These are phyloP conservation scores for Neostapfia colusana DNA, from an alignment of 176 grass and related monocot genomes.

Conservation along the genomic window DNA sequence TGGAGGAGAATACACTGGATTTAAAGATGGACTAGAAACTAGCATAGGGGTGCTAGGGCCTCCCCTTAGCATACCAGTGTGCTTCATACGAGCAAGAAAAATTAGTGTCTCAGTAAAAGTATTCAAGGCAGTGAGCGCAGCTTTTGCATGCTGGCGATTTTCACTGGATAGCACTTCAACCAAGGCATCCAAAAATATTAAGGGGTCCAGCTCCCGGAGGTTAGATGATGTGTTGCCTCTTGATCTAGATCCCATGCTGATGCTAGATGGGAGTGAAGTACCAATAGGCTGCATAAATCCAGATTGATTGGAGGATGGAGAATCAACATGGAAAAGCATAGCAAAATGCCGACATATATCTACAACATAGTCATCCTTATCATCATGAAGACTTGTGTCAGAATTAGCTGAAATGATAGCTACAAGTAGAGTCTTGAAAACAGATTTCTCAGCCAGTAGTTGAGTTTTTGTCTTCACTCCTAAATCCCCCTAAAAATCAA, in stretches of 20 bases:
- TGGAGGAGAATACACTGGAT: conserved; percentile 98
- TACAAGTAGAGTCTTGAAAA: conserved; percentile 87
- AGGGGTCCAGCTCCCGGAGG: conserved; percentile 87
- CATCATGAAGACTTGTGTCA: conserved; percentile 70
- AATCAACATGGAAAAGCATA: conserved; percentile 93
- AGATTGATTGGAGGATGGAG: conserved; percentile 55
- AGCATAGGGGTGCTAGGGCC: conserved; percentile 95
- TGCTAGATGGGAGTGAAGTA: conserved; percentile 56
- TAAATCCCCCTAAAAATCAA: conserved; percentile 70
- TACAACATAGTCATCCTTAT: conserved; percentile 82
- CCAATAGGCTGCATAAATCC: conserved; percentile 56
- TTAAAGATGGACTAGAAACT: conserved; percentile 94
- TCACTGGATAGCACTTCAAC: conserved; percentile 90
- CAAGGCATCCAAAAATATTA: conserved; percentile 93
- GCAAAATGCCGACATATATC: conserved; percentile 96
- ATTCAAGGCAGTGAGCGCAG: conserved; percentile 83
- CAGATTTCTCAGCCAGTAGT: conserved; percentile 90
- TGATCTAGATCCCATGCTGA: conserved; percentile 55
- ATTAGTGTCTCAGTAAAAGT: conserved; percentile 85
- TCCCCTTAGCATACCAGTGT: conserved; percentile 77
- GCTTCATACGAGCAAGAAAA: conserved; percentile 83
- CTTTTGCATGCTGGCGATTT: conserved; percentile 89
- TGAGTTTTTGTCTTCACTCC: conserved; percentile 99
- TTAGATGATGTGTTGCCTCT: conserved; percentile 74
- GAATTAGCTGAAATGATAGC: conserved; percentile 73